Evolutionary conservation across 2,329 filamentous ascomycete species (phyloP), one percentile per base, ranked within the genome.

Genomic region (Colletotrichum spinosum): DNA sequence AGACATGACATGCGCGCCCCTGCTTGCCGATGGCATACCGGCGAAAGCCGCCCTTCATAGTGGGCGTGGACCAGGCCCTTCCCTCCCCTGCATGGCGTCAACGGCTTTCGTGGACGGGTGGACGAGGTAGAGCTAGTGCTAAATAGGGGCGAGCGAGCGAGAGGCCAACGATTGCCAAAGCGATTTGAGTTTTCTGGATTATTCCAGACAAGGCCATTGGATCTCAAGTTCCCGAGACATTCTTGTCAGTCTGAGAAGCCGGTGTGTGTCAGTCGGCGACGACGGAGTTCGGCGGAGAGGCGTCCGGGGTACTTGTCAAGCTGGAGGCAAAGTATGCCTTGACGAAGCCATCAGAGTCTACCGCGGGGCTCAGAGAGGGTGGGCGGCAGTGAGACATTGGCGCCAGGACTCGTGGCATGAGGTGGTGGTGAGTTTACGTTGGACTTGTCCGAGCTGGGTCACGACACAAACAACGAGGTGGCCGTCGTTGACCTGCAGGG

Each of bases 351-450:
- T 35, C 44, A n/a, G 12, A 17, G 39, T n/a, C 33, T 37, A 62
- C 57, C 8, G 11, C 38, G 55, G 51, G 39, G 10, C 35, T 45
- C 37, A 39, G n/a, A 35, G 34, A 25, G 15, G 34, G 41, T 11
- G 37, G 38, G 44, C 53, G 53, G 33, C 39, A 53, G 48, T 63
- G 46, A 57, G 25, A 63, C 42, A 25, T 25, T 25, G 48, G 42
- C 15, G 42, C 34, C 49, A 25, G 44, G 35, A 62, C 58, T 66
- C 63, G 52, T 63, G 63, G 63, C 52, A 57, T 56, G 45, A 13
- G 9, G 48, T 42, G 53, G 38, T 33, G 42, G 10, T 51, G 37
- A 37, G 37, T 34, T n/a, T 2, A 13, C 25, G 63, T 66, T 39
- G 6, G 39, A 50, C 58, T 8, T 49, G 10, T 54, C 11, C 25